A percentile compares a stretch with the other conserved stretches of the same genome.
phyloP scores from a whole-genome alignment of 2,329 filamentous ascomycete species.

The Fusarium camptoceras region DNA sequence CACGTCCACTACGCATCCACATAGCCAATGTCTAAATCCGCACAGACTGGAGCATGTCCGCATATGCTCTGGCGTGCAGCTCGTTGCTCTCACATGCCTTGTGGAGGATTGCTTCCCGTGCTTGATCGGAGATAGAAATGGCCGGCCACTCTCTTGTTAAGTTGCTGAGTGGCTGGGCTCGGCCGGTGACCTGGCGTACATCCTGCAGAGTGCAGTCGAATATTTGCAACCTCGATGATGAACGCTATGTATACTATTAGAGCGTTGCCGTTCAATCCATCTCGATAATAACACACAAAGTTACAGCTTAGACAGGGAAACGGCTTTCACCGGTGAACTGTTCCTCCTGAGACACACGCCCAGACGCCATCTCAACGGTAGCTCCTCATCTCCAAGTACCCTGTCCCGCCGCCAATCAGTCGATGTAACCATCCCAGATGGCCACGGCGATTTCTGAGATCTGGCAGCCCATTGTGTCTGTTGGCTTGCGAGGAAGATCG shows the following conservation, averaged over 20 bases:
- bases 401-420: constrained; percentile 37
- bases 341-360: constrained; percentile 46
- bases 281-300: constrained; percentile 17
- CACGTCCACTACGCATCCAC: constrained; percentile 31
- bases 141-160: constrained; percentile 14
- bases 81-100: constrained; percentile 41
- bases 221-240: constrained; percentile 22
- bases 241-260: constrained; percentile 25
- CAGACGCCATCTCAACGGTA: constrained; percentile 45
- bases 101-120: constrained; percentile 10
- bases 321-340: constrained; percentile 42
- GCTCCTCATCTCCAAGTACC: constrained; percentile 38
- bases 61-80: constrained; percentile 28
- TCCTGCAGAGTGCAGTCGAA: background rate
- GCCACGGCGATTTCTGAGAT: constrained; percentile 47
- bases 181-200: background rate
- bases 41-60: constrained; percentile 32
- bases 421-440: constrained; percentile 47
- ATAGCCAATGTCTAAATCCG: constrained; percentile 31
- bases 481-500: constrained; percentile 38
- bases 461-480: constrained; percentile 45
- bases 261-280: constrained; percentile 33
- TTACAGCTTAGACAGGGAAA: constrained; percentile 34
- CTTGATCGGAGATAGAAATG: constrained; percentile 31
- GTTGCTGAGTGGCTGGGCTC: background rate